Base-by-base conservation (phyloP, 805 yeast species). In the Candida pseudofarinosa region DNA sequence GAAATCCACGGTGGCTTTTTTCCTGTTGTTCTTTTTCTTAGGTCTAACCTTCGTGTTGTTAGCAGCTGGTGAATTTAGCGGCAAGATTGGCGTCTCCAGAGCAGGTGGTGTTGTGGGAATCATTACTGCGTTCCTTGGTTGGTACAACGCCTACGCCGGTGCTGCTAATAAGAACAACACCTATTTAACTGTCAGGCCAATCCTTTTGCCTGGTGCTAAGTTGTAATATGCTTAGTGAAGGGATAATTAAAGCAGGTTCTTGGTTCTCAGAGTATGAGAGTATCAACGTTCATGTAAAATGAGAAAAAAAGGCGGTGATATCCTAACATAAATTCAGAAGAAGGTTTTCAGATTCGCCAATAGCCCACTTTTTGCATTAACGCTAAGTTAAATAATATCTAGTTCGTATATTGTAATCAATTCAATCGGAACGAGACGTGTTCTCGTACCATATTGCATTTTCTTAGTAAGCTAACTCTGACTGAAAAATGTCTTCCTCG, bases 71-170 rank as follows among this genome's bases (percentile, higher is more conserved):
- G 64, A 58, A 10, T 56, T 66, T 38, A 41, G 63, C 2, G 59
- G 58, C 10, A 56, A 48, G 7, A 56, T 53, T 4, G 49, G 50
- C 5, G 58, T 60, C 10, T 46, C 60, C 3, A 60, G 68, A 43
- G 72, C 70, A 34, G 74, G 73, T 19, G 74, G 74, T 35, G 67
- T 67, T 4, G 40, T 59, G 40, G 74, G 74, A n/a, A 64, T 67
- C n/a, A 58, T 69, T 33, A 62, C 71, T 12, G 65, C 68, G 2
- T 54, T 69, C 44, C 47, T 65, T 31, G 74, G 71, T 1, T 67
- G 60, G 51, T 69, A 69, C 50, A 67, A 69, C 44, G 72, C 73
- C 4, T 68, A 56, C 41, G 67, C 73, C 17, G 73, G 72, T 55
- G 52, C 54, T 4, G 71, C 73, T 35, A 65, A 52, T 39, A 49